Evolutionary conservation across 2,329 filamentous ascomycete species (phyloP).

Genomic region (Trichoderma citrinoviride): DNA sequence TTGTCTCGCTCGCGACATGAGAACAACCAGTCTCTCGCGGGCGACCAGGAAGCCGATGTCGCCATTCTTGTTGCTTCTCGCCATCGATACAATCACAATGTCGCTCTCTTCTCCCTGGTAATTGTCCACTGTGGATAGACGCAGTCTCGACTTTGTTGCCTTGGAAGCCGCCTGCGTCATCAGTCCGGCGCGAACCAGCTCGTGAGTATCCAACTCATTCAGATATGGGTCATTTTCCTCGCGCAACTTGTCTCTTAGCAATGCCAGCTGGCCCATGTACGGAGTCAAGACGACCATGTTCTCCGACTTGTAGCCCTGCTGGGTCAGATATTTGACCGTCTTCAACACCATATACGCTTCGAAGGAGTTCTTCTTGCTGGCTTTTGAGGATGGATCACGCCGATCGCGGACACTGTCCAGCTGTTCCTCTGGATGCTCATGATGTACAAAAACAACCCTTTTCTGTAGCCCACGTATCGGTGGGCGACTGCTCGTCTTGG

Average conservation of each 20-base stretch:
- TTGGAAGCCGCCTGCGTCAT: slow-evolving; percentile 52
- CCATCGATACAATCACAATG: slow-evolving; percentile 67
- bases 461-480: slow-evolving; percentile 55
- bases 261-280: slow-evolving; percentile 65
- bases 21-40: slow-evolving; percentile 66
- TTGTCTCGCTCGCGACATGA: slow-evolving; percentile 65
- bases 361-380: slow-evolving; percentile 59
- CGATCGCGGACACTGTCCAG: slow-evolving; percentile 45
- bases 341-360: slow-evolving; percentile 66
- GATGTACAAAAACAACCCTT: slow-evolving; percentile 65
- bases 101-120: slow-evolving; percentile 77
- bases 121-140: slow-evolving; percentile 74
- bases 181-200: slow-evolving; percentile 59
- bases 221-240: slow-evolving; percentile 61
- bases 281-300: slow-evolving; percentile 69
- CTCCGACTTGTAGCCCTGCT: slow-evolving; percentile 66
- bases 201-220: slow-evolving; percentile 65
- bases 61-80: slow-evolving; percentile 59
- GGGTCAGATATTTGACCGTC: slow-evolving; percentile 63
- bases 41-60: slow-evolving; percentile 71
- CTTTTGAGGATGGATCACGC: slow-evolving; percentile 47
- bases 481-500: slow-evolving; percentile 46
- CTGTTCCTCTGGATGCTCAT: slow-evolving; percentile 52
- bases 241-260: slow-evolving; percentile 53
- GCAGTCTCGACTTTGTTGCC: slow-evolving; percentile 50